These are phyloP conservation scores for Ceratobasidium sp. DNA, from an alignment of 1,284 basidiomycete species.

Conservation along the genomic window DNA sequence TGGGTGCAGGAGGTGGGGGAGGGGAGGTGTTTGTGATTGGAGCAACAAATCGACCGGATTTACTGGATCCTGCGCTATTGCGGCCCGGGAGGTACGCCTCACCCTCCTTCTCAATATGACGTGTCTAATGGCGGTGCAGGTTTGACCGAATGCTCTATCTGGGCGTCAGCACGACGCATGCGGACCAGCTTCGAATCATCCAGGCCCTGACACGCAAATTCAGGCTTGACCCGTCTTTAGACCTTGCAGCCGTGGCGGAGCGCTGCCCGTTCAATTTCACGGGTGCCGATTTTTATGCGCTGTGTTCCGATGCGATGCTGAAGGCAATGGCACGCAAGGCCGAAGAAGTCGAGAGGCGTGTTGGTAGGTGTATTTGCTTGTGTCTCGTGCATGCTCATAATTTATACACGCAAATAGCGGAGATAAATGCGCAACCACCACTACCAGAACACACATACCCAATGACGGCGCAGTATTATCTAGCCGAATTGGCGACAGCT, in stretches of 20 bases:
- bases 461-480: constrained; percentile 91
- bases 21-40: constrained; percentile 94
- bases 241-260: constrained; percentile 74
- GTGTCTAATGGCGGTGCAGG: constrained; percentile 58
- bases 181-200: constrained; percentile 87
- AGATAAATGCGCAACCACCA: constrained; percentile 61
- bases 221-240: constrained; percentile 76
- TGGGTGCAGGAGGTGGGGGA: constrained; percentile 67
- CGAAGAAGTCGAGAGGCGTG: constrained; percentile 70
- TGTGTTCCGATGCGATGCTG: constrained; percentile 96
- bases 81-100: constrained; percentile 82
- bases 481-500: constrained; percentile 82
- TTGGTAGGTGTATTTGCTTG: constrained; percentile 4
- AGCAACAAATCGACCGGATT: constrained; percentile 96
- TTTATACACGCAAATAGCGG: constrained; percentile 55
- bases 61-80: constrained; percentile 92
- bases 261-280: constrained; percentile 93
- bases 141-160: constrained; percentile 99
- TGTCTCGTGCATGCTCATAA: constrained; percentile 22
- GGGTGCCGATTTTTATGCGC: constrained; percentile 97
- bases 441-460: constrained; percentile 69
- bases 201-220: constrained; percentile 95
- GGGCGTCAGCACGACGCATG: constrained; percentile 89
- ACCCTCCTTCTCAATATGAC: constrained; percentile 19
- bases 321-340: constrained; percentile 95